Evolutionary conservation across 805 yeast species (phyloP).

Genomic region (Wickerhamomyces alni): DNA sequence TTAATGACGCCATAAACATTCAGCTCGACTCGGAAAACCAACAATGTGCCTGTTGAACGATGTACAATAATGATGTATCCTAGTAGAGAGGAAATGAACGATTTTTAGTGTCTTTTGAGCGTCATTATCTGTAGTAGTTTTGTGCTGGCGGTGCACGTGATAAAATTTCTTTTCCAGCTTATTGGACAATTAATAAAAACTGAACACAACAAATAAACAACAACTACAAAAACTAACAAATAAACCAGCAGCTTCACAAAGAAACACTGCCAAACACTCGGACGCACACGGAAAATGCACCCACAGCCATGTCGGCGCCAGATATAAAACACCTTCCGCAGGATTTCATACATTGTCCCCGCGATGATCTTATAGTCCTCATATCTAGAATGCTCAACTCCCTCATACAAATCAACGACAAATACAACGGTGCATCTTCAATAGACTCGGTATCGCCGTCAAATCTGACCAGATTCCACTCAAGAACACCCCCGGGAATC

Average conservation of each 20-base stretch:
- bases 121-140: too few species aligned
- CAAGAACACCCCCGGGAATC: conserved; percentile 86
- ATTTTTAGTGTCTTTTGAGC: too few species aligned
- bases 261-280: background rate
- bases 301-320: background rate
- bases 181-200: too few species aligned
- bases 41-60: conserved; percentile 19
- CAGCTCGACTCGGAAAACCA: conserved; percentile 72
- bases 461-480: conserved; percentile 81
- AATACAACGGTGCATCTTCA: conserved; percentile 25
- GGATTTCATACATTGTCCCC: conserved; percentile 56
- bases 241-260: background rate
- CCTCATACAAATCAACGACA: conserved; percentile 71
- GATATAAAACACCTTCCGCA: conserved; percentile 20
- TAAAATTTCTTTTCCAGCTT: too few species aligned
- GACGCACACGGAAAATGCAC: background rate
- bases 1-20: conserved; percentile 93
- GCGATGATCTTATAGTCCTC: conserved; percentile 62
- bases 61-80: background rate
- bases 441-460: conserved; percentile 24
- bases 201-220: background rate
- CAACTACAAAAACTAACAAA: background rate
- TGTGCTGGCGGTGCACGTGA: too few species aligned
- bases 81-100: background rate
- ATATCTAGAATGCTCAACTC: conserved; percentile 78